phyloP scores from a whole-genome alignment of 2,329 filamentous ascomycete species.

The Helotiales sp. region DNA sequence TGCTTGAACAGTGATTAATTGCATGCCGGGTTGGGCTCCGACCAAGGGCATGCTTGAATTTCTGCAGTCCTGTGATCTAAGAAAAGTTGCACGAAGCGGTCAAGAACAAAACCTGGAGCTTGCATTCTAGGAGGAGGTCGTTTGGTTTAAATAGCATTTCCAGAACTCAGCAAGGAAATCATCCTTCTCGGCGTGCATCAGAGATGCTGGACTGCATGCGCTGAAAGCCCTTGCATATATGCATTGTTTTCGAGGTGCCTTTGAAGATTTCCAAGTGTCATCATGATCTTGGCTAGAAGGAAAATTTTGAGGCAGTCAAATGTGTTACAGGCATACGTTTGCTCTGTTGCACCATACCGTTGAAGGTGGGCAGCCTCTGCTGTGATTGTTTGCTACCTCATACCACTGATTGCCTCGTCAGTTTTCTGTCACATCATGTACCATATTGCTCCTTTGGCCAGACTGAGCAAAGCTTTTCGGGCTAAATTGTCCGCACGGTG shows the following conservation, averaged over 20 bases:
- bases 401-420: slow-evolving; percentile 27
- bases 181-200: slow-evolving; percentile 20
- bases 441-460: slow-evolving; percentile 22
- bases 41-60: slow-evolving; percentile 9
- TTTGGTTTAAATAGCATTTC: slow-evolving; percentile 30
- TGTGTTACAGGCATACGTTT: slow-evolving; percentile 33
- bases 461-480: slow-evolving; percentile 32
- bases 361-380: slow-evolving; percentile 28
- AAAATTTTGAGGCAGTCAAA: slow-evolving; percentile 11
- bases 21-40: slow-evolving; percentile 9
- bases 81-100: slow-evolving; percentile 21
- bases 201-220: slow-evolving; percentile 29
- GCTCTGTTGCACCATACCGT: slow-evolving; percentile 35
- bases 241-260: slow-evolving; percentile 23
- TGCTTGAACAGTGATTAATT: slow-evolving; percentile 29
- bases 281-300: neutral
- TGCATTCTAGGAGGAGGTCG: slow-evolving; percentile 21
- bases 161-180: slow-evolving; percentile 15
- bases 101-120: slow-evolving; percentile 18
- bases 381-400: slow-evolving; percentile 38
- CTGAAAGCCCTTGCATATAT: slow-evolving; percentile 17
- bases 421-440: slow-evolving; percentile 37
- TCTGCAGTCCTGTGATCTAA: slow-evolving; percentile 28
- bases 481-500: slow-evolving; percentile 25
- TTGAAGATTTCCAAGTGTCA: slow-evolving; percentile 18